Evolutionary conservation across 176 grass and related monocot genomes (phyloP).

Genomic region (Alloteropsis semialata): DNA sequence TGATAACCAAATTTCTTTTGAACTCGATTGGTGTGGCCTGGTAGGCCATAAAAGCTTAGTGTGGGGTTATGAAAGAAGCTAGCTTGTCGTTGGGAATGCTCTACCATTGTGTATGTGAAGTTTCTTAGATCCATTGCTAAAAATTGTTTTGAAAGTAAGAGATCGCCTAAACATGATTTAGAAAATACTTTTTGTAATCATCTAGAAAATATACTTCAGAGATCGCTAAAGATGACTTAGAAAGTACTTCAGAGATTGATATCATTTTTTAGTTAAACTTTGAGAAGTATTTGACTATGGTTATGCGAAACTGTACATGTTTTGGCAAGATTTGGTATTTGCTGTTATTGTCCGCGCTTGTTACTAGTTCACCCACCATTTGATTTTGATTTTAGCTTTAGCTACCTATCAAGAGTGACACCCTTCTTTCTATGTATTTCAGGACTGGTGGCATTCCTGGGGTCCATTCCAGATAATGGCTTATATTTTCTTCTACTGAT

Average conservation of each 20-base stretch:
- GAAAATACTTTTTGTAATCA: neutral
- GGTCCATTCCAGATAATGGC: constrained; percentile 7
- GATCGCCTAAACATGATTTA: neutral
- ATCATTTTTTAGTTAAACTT: neutral
- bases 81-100: neutral
- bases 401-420: neutral
- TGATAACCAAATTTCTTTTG: neutral
- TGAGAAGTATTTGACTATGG: neutral
- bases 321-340: neutral
- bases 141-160: neutral
- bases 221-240: neutral
- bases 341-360: neutral
- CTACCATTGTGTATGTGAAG: neutral
- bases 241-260: neutral
- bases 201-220: neutral
- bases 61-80: neutral
- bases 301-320: neutral
- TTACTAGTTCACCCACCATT: neutral
- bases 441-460: constrained; percentile 27
- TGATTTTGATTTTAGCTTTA: neutral
- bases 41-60: neutral
- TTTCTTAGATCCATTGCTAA: neutral
- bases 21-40: neutral
- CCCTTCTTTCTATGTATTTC: neutral
- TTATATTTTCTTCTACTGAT: constrained; percentile 24